These are phyloP conservation scores for Fereydounia khargensis DNA, from an alignment of 1,284 basidiomycete genomes.

Conservation along the genomic window DNA sequence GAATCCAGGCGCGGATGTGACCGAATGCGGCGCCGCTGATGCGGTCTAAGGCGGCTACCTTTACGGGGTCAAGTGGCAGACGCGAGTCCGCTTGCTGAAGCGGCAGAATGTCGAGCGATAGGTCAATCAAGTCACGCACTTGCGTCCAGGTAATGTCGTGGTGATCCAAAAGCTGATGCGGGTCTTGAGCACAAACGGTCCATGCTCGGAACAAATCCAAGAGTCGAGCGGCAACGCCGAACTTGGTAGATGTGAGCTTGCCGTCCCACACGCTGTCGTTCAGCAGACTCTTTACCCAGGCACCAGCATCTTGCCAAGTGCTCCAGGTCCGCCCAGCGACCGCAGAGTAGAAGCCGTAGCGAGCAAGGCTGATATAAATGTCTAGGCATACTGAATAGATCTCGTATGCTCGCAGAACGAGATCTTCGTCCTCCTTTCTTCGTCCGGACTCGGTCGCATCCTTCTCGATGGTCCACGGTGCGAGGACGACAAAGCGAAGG, in stretches of 20 bases:
- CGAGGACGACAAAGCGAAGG: constrained; percentile 71
- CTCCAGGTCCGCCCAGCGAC: constrained; percentile 60
- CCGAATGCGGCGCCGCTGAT: not conserved
- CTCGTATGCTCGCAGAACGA: constrained; percentile 58
- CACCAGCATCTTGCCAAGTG: constrained; percentile 19
- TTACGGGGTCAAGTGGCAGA: no score
- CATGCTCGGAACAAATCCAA: constrained; percentile 67
- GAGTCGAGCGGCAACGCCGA: constrained; percentile 31
- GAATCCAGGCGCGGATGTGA: constrained; percentile 7
- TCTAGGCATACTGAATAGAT: constrained; percentile 58
- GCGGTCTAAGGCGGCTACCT: not conserved
- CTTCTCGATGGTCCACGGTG: constrained; percentile 62
- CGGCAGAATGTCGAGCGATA: no score
- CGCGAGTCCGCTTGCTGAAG: no score
- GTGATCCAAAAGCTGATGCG: constrained; percentile 77
- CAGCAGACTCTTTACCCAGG: constrained; percentile 11
- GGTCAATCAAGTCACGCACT: constrained; percentile 67
- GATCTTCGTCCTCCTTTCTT: constrained; percentile 56
- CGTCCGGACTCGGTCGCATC: constrained; percentile 5
- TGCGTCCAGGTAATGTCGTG: constrained; percentile 91
- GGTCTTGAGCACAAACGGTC: constrained; percentile 80
- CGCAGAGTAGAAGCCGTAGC: constrained; percentile 74
- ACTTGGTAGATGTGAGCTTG: not conserved
- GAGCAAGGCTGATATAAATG: constrained; percentile 69
- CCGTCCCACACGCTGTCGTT: not conserved